A percentile compares a stretch with the other conserved stretches of the same genome.
Conservation (phyloP, 1,284 basidiomycete genomes). For the Tilletia caries region DNA sequence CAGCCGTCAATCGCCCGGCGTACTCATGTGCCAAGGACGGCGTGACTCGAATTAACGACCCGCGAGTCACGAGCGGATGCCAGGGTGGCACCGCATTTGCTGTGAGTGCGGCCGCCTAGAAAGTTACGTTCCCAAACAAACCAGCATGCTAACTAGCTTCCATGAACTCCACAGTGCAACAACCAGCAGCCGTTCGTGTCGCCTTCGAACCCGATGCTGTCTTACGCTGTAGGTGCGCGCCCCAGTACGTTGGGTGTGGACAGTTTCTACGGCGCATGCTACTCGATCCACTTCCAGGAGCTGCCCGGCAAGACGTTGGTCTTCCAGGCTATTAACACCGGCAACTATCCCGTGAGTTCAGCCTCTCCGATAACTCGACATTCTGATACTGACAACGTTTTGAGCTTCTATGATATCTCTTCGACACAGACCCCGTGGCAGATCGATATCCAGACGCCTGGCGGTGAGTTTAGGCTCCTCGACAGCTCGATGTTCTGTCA, state of each 20-base stretch:
- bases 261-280: constrained; percentile 7
- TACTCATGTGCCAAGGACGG: background rate
- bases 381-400: too few relatives aligned
- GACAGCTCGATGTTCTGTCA: too few relatives aligned
- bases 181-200: background rate
- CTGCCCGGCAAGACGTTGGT: constrained; percentile 8
- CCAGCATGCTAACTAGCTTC: background rate
- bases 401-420: too few relatives aligned
- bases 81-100: background rate
- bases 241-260: background rate
- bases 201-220: background rate
- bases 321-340: constrained; percentile 5
- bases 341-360: too few relatives aligned
- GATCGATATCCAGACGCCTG: constrained; percentile 11
- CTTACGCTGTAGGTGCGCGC: background rate
- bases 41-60: background rate
- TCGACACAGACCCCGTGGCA: too few relatives aligned
- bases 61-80: background rate
- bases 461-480: background rate
- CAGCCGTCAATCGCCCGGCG: background rate
- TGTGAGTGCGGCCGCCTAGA: background rate
- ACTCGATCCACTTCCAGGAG: background rate
- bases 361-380: too few relatives aligned
- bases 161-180: background rate
- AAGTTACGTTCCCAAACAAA: background rate